A percentile compares a stretch with the other conserved stretches of the same genome.
These are phyloP conservation scores for Rhexocercosporidium sp. DNA, from an alignment of 2,329 filamentous ascomycete species.

Conservation along the genomic window DNA sequence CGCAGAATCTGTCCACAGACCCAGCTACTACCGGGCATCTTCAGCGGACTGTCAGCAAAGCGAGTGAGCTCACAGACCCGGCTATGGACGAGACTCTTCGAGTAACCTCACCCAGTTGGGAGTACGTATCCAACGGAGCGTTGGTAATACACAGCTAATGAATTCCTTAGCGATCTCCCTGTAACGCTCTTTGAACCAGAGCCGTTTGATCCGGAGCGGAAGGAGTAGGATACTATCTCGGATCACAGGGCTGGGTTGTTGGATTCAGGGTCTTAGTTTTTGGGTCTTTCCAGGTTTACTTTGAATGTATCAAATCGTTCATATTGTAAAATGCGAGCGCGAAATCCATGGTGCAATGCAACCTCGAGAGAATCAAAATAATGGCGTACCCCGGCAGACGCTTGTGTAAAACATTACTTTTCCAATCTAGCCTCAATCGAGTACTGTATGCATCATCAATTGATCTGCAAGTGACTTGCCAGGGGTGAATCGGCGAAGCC, in stretches of 20 bases:
- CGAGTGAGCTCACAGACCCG: too few relatives aligned
- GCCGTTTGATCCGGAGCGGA: neutral
- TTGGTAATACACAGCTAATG: too few relatives aligned
- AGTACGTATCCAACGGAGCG: too few relatives aligned
- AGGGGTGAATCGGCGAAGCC: too few relatives aligned
- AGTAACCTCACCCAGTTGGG: too few relatives aligned
- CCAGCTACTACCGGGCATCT: constrained; percentile 12
- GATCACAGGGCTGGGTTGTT: neutral
- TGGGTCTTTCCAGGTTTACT: constrained; percentile 1
- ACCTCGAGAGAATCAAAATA: too few relatives aligned
- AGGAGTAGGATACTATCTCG: neutral
- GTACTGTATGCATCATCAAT: too few relatives aligned
- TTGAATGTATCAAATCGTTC: constrained; percentile 5
- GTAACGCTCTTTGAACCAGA: constrained; percentile 1
- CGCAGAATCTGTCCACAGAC: neutral
- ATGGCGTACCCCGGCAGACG: neutral
- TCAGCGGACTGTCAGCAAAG: too few relatives aligned
- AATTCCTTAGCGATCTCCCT: too few relatives aligned
- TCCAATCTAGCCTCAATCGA: constrained; percentile 12
- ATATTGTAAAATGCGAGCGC: neutral
- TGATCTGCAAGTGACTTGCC: too few relatives aligned
- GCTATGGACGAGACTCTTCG: too few relatives aligned
- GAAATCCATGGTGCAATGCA: constrained; percentile 10
- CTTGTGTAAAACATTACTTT: constrained; percentile 14
- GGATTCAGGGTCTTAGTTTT: neutral